Evolutionary conservation across 176 grass and related monocot species (phyloP).

Genomic region (Themeda triandra): DNA sequence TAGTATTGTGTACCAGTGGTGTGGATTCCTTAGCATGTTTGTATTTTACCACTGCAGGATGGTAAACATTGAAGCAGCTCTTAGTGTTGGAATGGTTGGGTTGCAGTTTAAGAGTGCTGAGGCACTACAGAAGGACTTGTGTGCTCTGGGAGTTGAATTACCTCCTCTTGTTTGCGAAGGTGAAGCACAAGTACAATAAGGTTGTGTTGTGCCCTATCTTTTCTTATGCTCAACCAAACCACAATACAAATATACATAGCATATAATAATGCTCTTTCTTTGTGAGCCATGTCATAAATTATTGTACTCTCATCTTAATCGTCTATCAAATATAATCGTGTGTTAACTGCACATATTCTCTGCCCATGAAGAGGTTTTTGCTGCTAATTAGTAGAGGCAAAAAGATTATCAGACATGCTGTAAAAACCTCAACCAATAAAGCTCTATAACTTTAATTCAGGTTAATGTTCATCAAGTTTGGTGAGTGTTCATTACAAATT

Average conservation of each 20-base stretch:
- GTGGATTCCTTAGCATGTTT: slow-evolving; percentile 4
- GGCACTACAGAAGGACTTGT: slow-evolving; percentile 59
- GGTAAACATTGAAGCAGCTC: slow-evolving; percentile 79
- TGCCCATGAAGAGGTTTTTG: background rate
- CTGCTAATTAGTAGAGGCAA: background rate
- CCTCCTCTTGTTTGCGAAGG: slow-evolving; percentile 25
- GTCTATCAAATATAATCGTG: background rate
- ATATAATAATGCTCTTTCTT: background rate
- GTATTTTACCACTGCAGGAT: slow-evolving; percentile 36
- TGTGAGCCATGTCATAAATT: slow-evolving; percentile 26
- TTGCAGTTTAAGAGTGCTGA: slow-evolving; percentile 81
- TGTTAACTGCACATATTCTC: background rate
- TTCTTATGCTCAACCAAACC: background rate
- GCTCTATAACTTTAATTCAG: background rate
- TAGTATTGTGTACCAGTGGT: background rate
- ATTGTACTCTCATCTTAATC: background rate
- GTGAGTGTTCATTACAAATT: background rate
- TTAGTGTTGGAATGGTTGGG: slow-evolving; percentile 67
- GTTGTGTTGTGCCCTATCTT: background rate
- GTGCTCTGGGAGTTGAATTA: slow-evolving; percentile 69
- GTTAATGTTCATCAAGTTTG: background rate
- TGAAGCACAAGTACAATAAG: slow-evolving; percentile 32
- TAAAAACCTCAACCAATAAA: background rate
- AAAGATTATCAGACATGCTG: background rate
- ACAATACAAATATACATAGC: background rate